Percentiles rank a stretch among this genome's conserved stretches.
Conservation (phyloP, 2,329 filamentous ascomycete genomes). For the Fusarium solani-melongenae region DNA sequence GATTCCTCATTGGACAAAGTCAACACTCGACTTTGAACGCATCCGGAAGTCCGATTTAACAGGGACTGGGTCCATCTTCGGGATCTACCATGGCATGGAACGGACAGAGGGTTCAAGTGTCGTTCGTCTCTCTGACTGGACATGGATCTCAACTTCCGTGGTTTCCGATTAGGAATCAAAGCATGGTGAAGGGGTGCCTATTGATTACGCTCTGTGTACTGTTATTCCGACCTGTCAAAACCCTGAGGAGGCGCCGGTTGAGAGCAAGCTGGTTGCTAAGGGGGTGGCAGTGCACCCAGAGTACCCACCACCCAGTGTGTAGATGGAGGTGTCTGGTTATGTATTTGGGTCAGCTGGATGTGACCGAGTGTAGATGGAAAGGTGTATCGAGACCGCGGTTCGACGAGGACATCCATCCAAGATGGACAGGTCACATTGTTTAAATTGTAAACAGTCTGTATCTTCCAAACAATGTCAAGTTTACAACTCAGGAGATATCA, state of each 20-base stretch:
- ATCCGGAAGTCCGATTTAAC: background rate
- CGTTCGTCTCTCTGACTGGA: background rate
- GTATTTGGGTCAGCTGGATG: background rate
- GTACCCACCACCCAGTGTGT: background rate
- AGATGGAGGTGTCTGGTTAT: background rate
- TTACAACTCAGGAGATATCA: too few species aligned
- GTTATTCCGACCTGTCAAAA: background rate
- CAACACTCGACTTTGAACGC: background rate
- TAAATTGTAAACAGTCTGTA: background rate
- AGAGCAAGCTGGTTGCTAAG: background rate
- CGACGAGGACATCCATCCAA: background rate
- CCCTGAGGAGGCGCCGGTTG: background rate
- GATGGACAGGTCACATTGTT: background rate
- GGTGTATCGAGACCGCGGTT: background rate
- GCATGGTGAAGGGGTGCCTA: too few species aligned
- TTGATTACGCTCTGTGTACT: too few species aligned
- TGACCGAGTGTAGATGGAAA: background rate
- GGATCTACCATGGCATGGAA: background rate
- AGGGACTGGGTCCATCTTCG: background rate
- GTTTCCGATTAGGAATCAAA: background rate
- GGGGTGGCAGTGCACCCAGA: too few species aligned
- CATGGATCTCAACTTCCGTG: background rate
- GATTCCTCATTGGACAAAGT: background rate
- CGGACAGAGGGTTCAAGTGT: background rate
- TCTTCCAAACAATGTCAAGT: too few species aligned